These are phyloP conservation scores for Prunus mira DNA, from an alignment of 306 rosid species.

Conservation along the genomic window DNA sequence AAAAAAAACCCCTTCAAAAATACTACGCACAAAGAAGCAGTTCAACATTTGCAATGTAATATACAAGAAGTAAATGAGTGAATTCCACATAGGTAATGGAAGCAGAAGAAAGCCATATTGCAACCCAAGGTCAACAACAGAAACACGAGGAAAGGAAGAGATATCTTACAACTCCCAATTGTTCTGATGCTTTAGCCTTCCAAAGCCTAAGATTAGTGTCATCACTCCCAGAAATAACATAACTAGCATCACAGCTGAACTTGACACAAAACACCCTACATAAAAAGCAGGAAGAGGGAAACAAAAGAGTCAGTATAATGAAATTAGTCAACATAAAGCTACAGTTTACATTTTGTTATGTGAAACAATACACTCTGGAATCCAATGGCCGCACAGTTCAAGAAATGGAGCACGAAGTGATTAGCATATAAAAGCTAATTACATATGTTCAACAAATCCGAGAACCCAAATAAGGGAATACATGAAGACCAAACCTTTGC, in stretches of 20 bases:
- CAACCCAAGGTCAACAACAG: neutral
- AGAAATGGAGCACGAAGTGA: neutral
- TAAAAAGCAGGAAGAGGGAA: slow-evolving; percentile 1
- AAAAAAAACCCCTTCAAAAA: no score
- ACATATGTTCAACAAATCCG: neutral
- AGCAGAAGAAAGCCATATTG: neutral
- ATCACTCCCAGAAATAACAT: slow-evolving; percentile 92
- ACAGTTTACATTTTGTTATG: neutral
- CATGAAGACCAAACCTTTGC: slow-evolving; percentile 64
- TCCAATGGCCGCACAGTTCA: neutral
- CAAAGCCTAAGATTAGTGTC: slow-evolving; percentile 95
- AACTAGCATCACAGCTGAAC: slow-evolving; percentile 90
- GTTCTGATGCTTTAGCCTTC: slow-evolving; percentile 97
- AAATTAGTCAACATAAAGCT: neutral
- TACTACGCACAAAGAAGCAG: neutral
- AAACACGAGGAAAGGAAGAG: slow-evolving; percentile 6
- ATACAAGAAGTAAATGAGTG: neutral
- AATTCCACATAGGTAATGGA: neutral
- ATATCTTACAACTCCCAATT: slow-evolving; percentile 86
- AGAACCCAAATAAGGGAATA: neutral
- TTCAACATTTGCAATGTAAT: neutral
- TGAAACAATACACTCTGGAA: no score
- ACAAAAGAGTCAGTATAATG: neutral
- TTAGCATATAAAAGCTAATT: neutral
- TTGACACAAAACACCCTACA: slow-evolving; percentile 91